Percentiles rank a stretch among this genome's conserved stretches.
phyloP scores from a whole-genome alignment of 1,284 basidiomycete genomes.

The Ganoderma meredithae region DNA sequence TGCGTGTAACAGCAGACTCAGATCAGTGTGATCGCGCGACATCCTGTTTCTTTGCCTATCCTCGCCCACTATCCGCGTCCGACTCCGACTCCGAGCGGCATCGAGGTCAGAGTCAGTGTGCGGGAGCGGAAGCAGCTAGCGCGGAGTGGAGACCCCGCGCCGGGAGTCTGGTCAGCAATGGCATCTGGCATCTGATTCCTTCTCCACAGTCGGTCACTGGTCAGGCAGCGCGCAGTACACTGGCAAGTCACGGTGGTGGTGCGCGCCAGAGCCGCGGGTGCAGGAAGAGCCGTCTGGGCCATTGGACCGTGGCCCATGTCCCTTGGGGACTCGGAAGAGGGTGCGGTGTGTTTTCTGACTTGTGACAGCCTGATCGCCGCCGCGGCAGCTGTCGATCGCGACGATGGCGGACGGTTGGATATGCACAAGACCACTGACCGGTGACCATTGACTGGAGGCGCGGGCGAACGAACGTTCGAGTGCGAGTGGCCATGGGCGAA shows the following conservation, averaged over 20 bases:
- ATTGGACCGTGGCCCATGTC: no score
- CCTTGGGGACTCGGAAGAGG: no score
- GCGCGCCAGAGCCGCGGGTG: background rate
- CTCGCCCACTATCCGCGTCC: no score
- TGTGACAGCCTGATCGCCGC: background rate
- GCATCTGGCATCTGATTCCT: background rate
- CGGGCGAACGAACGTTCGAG: background rate
- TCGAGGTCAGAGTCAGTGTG: no score
- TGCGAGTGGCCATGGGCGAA: no score
- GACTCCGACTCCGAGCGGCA: no score
- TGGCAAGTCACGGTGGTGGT: background rate
- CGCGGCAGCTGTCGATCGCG: conserved; percentile 2
- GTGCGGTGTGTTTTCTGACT: background rate
- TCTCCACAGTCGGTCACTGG: no score
- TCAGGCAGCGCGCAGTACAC: no score
- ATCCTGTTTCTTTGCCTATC: no score
- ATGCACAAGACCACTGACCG: background rate
- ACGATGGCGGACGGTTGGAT: background rate
- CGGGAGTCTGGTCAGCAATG: background rate
- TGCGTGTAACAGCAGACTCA: no score
- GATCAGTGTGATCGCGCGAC: no score
- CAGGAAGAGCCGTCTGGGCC: background rate
- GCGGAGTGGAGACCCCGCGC: background rate
- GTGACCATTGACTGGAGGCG: background rate
- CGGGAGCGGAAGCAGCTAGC: background rate